phyloP scores from a whole-genome alignment of 352 stramenopile species.

The Hyaloperonospora brassicae region DNA sequence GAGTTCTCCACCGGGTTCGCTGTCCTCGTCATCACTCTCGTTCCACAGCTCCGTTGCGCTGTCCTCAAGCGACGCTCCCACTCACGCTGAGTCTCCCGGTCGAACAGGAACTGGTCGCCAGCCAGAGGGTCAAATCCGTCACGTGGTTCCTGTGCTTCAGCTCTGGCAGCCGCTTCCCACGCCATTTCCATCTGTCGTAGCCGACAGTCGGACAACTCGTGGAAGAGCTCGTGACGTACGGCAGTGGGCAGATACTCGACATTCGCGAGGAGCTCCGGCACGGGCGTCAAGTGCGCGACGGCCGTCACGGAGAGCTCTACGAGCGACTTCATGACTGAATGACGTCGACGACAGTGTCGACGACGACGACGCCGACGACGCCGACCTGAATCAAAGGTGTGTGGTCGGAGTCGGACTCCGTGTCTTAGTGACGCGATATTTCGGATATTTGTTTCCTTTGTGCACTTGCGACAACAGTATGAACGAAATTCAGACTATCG shows the following conservation, averaged over 20 bases:
- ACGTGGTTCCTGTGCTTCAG: constrained; percentile 8
- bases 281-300: constrained; percentile 25
- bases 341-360: too few species aligned
- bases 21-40: too few species aligned
- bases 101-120: constrained; percentile 31
- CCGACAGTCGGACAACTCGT: constrained; percentile 31
- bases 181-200: constrained; percentile 43
- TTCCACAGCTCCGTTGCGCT: constrained; percentile 8
- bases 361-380: too few species aligned
- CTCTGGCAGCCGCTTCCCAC: constrained; percentile 21
- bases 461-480: too few species aligned
- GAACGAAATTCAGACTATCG: too few species aligned
- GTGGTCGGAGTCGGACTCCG: too few species aligned
- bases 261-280: constrained; percentile 34
- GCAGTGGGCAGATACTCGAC: constrained; percentile 35
- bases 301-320: constrained; percentile 25
- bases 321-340: constrained; percentile 14
- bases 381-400: too few species aligned
- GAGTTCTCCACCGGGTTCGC: constrained; percentile 15
- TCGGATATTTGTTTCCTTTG: too few species aligned
- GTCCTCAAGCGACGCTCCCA: constrained; percentile 25
- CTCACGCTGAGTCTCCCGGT: constrained; percentile 28
- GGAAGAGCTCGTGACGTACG: constrained; percentile 38
- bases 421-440: too few species aligned
- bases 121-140: constrained; percentile 17